Conservation (phyloP, 2,329 filamentous ascomycete genomes). For the Penicillium sp. region DNA sequence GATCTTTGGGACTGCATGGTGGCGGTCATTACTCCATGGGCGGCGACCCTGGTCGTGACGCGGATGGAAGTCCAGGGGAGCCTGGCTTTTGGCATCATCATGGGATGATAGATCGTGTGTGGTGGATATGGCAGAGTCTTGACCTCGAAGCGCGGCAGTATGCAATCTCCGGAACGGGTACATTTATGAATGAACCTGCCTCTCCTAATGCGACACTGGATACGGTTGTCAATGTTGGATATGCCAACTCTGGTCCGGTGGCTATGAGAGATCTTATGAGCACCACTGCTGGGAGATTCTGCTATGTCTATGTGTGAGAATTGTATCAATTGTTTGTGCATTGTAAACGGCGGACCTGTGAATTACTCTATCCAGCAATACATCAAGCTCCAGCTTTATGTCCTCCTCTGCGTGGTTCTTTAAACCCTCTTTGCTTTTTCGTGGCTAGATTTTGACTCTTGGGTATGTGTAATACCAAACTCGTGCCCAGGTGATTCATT, state of each 20-base stretch:
- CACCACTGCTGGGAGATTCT: constrained; percentile 48
- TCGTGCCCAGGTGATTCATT: too few species aligned
- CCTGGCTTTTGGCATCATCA: constrained; percentile 53
- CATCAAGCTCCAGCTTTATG: too few species aligned
- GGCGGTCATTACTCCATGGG: constrained; percentile 51
- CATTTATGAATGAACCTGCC: constrained; percentile 46
- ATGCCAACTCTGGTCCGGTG: constrained; percentile 34
- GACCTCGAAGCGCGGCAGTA: constrained; percentile 39
- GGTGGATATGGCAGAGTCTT: constrained; percentile 54
- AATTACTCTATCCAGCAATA: too few species aligned
- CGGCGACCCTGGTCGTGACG: constrained; percentile 49
- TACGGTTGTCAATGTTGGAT: constrained; percentile 43
- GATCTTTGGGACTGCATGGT: constrained; percentile 44
- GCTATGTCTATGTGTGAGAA: constrained; percentile 47
- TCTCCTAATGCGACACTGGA: constrained; percentile 49
- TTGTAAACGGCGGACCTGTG: too few species aligned
- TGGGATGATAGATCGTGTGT: constrained; percentile 50
- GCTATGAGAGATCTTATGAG: constrained; percentile 43
- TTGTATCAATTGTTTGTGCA: neutral
- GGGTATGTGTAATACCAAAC: too few species aligned
- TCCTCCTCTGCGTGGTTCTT: too few species aligned
- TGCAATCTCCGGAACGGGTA: constrained; percentile 48
- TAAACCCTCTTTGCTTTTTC: too few species aligned
- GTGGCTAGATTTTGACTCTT: too few species aligned
- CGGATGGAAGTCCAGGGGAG: constrained; percentile 49